A percentile compares a stretch with the other conserved stretches of the same genome.
phyloP scores from a whole-genome alignment of 768 basidiomycete species.

The Ramaria rubella region DNA sequence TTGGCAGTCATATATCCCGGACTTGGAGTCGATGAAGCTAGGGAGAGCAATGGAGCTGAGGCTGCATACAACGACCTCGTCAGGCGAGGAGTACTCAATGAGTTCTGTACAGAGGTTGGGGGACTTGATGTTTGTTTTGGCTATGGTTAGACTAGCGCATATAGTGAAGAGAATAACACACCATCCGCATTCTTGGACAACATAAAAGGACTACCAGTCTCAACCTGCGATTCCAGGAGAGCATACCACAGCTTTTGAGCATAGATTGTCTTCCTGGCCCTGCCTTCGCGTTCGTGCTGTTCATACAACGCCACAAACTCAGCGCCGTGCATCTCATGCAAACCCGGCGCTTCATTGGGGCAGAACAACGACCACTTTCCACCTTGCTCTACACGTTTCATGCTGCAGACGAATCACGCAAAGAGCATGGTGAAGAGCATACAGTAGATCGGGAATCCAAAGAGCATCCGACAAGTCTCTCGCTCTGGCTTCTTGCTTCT shows the following conservation, averaged over 20 bases:
- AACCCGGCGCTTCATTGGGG: constrained; percentile 88
- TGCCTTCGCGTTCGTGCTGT: constrained; percentile 85
- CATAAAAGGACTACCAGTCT: constrained; percentile 99
- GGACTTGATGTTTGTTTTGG: constrained; percentile 99
- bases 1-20: constrained; percentile 76
- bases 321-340: constrained; percentile 82
- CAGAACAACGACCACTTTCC: constrained; percentile 96
- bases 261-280: constrained; percentile 74
- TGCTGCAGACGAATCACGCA: constrained; percentile 41
- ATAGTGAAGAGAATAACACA: constrained; percentile 31
- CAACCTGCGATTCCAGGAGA: constrained; percentile 92
- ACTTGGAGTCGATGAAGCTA: constrained; percentile 66
- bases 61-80: constrained; percentile 98
- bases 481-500: constrained; percentile 95
- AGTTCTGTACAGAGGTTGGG: constrained; percentile 99
- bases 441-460: constrained; percentile 98
- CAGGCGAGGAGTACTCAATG: constrained; percentile 95
- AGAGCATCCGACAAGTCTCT: constrained; percentile 97
- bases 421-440: constrained; percentile 23
- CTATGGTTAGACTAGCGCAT: constrained; percentile 31
- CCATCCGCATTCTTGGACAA: constrained; percentile 94
- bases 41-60: constrained; percentile 95
- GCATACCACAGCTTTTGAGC: constrained; percentile 99
- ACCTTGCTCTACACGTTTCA: constrained; percentile 91
- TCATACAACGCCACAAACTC: constrained; percentile 86